Percentiles rank a stretch among this genome's conserved stretches.
Conservation (phyloP, 179 eudicot genomes). For the Beta corolliflora region DNA sequence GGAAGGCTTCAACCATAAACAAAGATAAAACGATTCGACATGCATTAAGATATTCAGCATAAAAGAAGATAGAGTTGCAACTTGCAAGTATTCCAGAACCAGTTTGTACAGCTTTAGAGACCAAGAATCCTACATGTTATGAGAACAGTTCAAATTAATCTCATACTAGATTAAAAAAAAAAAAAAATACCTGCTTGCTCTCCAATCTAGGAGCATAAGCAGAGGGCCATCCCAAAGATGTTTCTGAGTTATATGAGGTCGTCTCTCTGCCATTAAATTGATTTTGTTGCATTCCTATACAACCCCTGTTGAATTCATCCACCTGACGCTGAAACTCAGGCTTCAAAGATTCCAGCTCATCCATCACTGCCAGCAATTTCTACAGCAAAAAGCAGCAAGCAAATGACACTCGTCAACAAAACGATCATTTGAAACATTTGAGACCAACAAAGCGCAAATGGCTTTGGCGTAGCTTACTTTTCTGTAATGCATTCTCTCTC, state of each 20-base stretch:
- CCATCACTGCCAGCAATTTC: conserved; percentile 44
- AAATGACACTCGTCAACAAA: conserved; percentile 21
- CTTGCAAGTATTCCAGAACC: not conserved
- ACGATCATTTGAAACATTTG: not conserved
- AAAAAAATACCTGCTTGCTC: conserved; percentile 40
- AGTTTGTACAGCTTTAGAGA: not conserved
- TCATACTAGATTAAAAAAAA: conserved; percentile 1
- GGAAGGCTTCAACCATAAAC: not conserved
- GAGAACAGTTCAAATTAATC: not conserved
- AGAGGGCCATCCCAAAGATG: conserved; percentile 32
- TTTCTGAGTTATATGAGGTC: conserved; percentile 30
- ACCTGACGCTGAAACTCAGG: conserved; percentile 43
- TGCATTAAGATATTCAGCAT: not conserved
- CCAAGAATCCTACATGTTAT: not conserved
- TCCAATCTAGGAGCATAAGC: conserved; percentile 20
- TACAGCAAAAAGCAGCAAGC: conserved; percentile 22
- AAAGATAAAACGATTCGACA: not conserved
- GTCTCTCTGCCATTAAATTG: conserved; percentile 29
- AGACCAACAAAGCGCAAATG: conserved; percentile 8
- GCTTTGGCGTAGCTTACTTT: conserved; percentile 30
- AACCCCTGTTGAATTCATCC: conserved; percentile 38
- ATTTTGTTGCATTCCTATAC: conserved; percentile 22
- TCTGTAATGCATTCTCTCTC: conserved; percentile 37
- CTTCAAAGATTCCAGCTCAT: conserved; percentile 53
- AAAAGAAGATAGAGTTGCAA: not conserved